phyloP scores from a whole-genome alignment of 441 rosid genomes.

The Populus hybrid region DNA sequence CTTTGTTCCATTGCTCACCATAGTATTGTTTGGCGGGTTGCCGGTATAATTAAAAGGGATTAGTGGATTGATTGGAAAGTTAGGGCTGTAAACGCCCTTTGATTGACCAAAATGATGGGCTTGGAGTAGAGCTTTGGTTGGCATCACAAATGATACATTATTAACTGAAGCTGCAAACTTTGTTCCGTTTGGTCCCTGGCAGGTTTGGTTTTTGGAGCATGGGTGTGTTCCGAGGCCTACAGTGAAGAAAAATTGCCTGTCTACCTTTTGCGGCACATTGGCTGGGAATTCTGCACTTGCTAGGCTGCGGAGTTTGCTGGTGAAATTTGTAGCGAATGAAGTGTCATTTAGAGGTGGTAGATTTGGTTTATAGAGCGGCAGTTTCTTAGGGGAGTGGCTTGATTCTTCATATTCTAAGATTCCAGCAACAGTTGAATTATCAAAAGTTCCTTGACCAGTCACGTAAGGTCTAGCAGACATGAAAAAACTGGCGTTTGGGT shows the following conservation, averaged over 20 bases:
- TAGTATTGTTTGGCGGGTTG: slow-evolving; percentile 38
- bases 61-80: slow-evolving; percentile 46
- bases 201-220: slow-evolving; percentile 50
- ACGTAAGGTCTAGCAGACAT: slow-evolving; percentile 25
- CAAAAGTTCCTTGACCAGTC: slow-evolving; percentile 19
- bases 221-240: slow-evolving; percentile 52
- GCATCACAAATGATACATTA: slow-evolving; percentile 51
- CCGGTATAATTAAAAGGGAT: slow-evolving; percentile 56
- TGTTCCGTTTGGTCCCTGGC: slow-evolving; percentile 58
- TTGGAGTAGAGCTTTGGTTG: slow-evolving; percentile 43
- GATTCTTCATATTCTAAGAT: slow-evolving; percentile 15
- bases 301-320: slow-evolving; percentile 40
- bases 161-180: slow-evolving; percentile 54
- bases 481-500: slow-evolving; percentile 7
- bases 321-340: slow-evolving; percentile 33
- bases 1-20: slow-evolving; percentile 43
- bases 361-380: slow-evolving; percentile 23
- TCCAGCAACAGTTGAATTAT: slow-evolving; percentile 18
- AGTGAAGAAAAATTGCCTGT: slow-evolving; percentile 42
- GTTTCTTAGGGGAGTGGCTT: neutral
- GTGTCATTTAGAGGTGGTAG: slow-evolving; percentile 49
- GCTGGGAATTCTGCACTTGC: slow-evolving; percentile 42
- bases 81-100: slow-evolving; percentile 32
- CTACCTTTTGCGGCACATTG: slow-evolving; percentile 44
- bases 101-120: slow-evolving; percentile 33